These are phyloP conservation scores for Colletotrichum incanum DNA, from an alignment of 2,329 filamentous ascomycete genomes.

Conservation along the genomic window DNA sequence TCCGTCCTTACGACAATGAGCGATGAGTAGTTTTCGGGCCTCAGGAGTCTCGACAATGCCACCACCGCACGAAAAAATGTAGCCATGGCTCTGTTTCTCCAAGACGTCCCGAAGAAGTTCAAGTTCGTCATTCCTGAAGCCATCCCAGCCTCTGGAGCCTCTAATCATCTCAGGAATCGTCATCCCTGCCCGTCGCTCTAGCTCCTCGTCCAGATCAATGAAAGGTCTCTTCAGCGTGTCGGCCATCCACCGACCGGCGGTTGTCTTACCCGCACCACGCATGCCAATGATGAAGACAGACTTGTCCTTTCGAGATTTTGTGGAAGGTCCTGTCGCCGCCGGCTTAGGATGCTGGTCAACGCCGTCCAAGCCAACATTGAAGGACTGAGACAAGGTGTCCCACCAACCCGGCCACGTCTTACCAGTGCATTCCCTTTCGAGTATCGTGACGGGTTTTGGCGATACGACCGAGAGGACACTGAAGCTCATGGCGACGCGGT, in stretches of 20 bases:
- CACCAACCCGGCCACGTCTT: slow-evolving; percentile 99
- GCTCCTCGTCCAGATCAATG: slow-evolving; percentile 88
- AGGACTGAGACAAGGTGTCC: slow-evolving; percentile 87
- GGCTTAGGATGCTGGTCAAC: slow-evolving; percentile 67
- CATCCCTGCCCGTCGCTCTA: slow-evolving; percentile 81
- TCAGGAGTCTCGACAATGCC: slow-evolving; percentile 90
- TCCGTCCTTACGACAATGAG: slow-evolving; percentile 83
- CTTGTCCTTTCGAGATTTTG: slow-evolving; percentile 57
- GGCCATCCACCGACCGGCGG: slow-evolving; percentile 88
- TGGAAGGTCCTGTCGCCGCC: slow-evolving; percentile 44
- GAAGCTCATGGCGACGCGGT: slow-evolving; percentile 98
- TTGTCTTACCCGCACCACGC: slow-evolving; percentile 97
- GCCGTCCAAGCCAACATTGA: slow-evolving; percentile 83
- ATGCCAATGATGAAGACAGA: slow-evolving; percentile 97
- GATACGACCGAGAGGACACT: slow-evolving; percentile 86
- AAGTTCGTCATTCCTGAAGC: slow-evolving; percentile 86
- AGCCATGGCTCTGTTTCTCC: slow-evolving; percentile 79
- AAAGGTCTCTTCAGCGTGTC: slow-evolving; percentile 82
- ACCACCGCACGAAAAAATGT: slow-evolving; percentile 94
- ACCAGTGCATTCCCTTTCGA: slow-evolving; percentile 92
- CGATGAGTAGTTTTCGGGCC: slow-evolving; percentile 81
- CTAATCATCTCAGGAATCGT: slow-evolving; percentile 91
- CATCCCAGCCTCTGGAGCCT: slow-evolving; percentile 82
- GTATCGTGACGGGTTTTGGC: slow-evolving; percentile 80
- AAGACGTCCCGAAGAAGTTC: slow-evolving; percentile 81